phyloP scores from a whole-genome alignment of 169 alveolate species.

The Toxoplasma gondii region DNA sequence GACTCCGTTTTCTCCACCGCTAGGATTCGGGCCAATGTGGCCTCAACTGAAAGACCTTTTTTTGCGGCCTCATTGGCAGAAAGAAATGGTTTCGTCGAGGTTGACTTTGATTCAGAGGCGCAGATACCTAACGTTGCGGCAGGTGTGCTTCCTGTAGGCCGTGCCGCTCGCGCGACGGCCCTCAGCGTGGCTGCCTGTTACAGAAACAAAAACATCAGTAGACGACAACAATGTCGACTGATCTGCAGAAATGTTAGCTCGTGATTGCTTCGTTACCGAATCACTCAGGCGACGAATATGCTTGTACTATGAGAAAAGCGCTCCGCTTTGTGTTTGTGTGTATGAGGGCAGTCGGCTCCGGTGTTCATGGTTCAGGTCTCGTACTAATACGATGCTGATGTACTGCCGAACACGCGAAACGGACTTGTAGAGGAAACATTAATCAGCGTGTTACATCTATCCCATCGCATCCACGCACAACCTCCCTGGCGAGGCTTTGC shows the following conservation, averaged over 20 bases:
- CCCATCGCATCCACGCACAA: too few relatives aligned
- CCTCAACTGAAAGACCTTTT: conserved; percentile 1
- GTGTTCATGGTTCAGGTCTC: too few relatives aligned
- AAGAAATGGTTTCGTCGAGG: neutral
- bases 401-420: too few relatives aligned
- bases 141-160: neutral
- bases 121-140: neutral
- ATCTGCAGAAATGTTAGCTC: neutral
- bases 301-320: too few relatives aligned
- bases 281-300: too few relatives aligned
- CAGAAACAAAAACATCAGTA: neutral
- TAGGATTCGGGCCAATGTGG: conserved; percentile 4
- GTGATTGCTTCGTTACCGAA: too few relatives aligned
- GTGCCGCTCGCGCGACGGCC: conserved; percentile 6
- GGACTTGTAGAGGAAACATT: too few relatives aligned
- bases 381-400: too few relatives aligned
- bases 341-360: too few relatives aligned
- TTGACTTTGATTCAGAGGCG: neutral
- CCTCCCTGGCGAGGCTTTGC: too few relatives aligned
- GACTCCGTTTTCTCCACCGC: conserved; percentile 9
- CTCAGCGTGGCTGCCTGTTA: neutral
- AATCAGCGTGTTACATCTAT: too few relatives aligned
- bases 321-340: too few relatives aligned
- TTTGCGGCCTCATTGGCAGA: neutral
- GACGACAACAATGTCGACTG: neutral